Evolutionary conservation across 768 basidiomycete species (phyloP), one percentile per base, ranked within the genome.

Genomic region (Boletus speciosus): DNA sequence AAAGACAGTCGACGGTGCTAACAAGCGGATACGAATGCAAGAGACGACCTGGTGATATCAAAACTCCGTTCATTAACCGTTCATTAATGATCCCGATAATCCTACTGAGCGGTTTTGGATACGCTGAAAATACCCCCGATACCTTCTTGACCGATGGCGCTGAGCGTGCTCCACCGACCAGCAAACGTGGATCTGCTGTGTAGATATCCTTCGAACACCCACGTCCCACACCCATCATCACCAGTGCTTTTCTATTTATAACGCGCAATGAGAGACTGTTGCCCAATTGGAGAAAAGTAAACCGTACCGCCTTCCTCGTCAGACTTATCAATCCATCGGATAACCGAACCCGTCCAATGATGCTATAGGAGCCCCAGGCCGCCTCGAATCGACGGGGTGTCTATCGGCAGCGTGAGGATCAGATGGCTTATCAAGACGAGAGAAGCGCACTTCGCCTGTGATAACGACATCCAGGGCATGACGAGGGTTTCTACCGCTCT

Each of bases 331-430:
- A 67, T 16, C 87, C 88, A 64, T 86, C 81, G 37, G 73, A 72
- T 27, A 72, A 55, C 34, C 79, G 73, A 42, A 88, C 75, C 25
- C 80, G 73, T 46, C 88, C 88, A 11, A 74, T 72, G 62, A 84
- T 82, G 53, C 66, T 76, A 67, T 80, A 88, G 11, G 81, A 80
- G 5, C 82, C 85, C 86, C 88, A 90, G 8, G 83, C 83, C 37
- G 73, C 71, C 54, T 82, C 82, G 51, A 82, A 80, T 44, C 76
- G 74, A 44, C 61, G 68, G 42, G 77, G 71, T 2, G 84, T 86
- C 84, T 86, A 55, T 27, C 41, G 43, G 31, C 16, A 55, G 31
- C 63, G 70, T 70, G 61, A 71, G 64, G 39, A 56, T 31, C 37
- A 41, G 6, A 56, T 58, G 7, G 54, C 52, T 32, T 62, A 58